Evolutionary conservation across 225 moss, liverwort and hornwort species (phyloP).

Genomic region (Sphagnum tenellum): DNA sequence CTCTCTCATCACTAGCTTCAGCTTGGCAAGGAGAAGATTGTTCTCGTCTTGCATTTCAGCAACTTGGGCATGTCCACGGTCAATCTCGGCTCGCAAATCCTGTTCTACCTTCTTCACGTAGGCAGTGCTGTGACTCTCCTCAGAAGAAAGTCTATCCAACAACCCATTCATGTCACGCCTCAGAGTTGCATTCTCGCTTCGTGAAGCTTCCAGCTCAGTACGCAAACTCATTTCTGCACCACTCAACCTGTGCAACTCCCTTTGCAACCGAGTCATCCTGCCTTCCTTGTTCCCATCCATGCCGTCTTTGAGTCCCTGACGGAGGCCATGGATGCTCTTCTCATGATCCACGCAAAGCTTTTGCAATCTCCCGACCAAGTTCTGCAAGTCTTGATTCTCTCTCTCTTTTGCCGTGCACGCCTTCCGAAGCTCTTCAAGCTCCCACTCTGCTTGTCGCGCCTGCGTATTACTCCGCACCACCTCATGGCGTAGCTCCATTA

Average conservation of each 20-base stretch:
- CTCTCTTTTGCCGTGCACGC: constrained; percentile 56
- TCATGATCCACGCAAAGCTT: constrained; percentile 76
- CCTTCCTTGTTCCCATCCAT: constrained; percentile 55
- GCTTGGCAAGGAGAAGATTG: constrained; percentile 42
- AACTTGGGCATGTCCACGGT: constrained; percentile 50
- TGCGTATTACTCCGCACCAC: constrained; percentile 61
- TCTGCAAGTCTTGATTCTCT: constrained; percentile 61
- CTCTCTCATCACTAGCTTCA: constrained; percentile 56
- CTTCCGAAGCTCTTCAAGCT: constrained; percentile 59
- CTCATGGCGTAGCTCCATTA: constrained; percentile 76
- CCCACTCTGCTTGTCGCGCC: constrained; percentile 59
- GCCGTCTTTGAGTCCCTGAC: constrained; percentile 71
- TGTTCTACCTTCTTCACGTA: constrained; percentile 39
- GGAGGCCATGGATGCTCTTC: constrained; percentile 75
- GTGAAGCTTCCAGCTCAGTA: constrained; percentile 57
- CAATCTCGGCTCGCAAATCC: constrained; percentile 53
- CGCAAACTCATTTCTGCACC: constrained; percentile 66
- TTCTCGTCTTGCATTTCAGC: constrained; percentile 80
- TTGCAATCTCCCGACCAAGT: constrained; percentile 68
- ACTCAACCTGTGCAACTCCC: constrained; percentile 77
- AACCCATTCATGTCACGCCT: constrained; percentile 49
- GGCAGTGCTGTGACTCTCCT: constrained; percentile 27
- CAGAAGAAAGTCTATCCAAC: constrained; percentile 41
- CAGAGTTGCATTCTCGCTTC: constrained; percentile 48
- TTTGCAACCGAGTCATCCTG: constrained; percentile 46